Conservation (phyloP, 345 rosid species). For the Arabis alpina region DNA sequence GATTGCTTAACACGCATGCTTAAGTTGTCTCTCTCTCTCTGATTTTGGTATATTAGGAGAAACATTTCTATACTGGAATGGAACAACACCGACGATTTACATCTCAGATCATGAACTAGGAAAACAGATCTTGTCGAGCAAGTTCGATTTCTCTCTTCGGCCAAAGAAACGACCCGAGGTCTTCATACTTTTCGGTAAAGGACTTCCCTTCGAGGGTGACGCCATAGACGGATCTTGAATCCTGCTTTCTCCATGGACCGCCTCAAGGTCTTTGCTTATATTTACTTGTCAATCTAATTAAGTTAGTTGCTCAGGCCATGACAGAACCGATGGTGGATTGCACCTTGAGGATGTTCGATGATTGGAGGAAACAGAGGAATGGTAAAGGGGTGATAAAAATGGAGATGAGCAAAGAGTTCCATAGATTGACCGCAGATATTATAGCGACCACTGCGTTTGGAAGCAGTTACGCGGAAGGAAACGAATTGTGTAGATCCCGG, state of each 20-base stretch:
- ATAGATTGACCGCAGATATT: constrained; percentile 45
- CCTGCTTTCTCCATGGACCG: constrained; percentile 50
- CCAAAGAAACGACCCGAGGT: constrained; percentile 8
- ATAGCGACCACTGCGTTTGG: constrained; percentile 52
- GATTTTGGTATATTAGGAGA: constrained; percentile 32
- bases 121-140: constrained; percentile 44
- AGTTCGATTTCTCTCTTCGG: constrained; percentile 38
- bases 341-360: constrained; percentile 26
- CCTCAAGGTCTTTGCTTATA: constrained; percentile 40
- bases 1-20: background rate
- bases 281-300: background rate
- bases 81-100: constrained; percentile 38
- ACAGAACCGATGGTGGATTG: constrained; percentile 32
- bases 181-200: constrained; percentile 36
- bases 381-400: constrained; percentile 18
- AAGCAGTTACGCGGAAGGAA: constrained; percentile 44
- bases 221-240: constrained; percentile 41
- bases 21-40: background rate
- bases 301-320: constrained; percentile 35
- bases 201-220: constrained; percentile 36
- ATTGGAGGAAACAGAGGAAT: constrained; percentile 39
- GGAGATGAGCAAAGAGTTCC: constrained; percentile 36
- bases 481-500: constrained; percentile 45
- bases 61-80: constrained; percentile 47
- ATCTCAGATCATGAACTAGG: constrained; percentile 44